Conservation (phyloP, 768 basidiomycete species). For the Suillus bovinus region DNA sequence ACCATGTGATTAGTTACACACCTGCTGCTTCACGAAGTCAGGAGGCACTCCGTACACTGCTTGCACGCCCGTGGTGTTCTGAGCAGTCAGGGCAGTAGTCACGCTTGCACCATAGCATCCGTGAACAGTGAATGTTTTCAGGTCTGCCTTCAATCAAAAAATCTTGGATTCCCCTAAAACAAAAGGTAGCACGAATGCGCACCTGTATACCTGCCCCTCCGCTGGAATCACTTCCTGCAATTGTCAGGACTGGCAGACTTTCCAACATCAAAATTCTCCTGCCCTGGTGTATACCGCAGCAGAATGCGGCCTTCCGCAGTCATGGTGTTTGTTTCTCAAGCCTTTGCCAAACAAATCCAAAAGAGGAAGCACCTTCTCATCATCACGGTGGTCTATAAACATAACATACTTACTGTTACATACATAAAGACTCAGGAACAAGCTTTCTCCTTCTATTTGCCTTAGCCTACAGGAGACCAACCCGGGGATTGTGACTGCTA, state of each 20-base stretch:
- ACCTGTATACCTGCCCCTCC: conserved; percentile 93
- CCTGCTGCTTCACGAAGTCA: conserved; percentile 76
- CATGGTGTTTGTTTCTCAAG: conserved; percentile 1
- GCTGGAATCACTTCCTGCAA: conserved; percentile 80
- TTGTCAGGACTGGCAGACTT: conserved; percentile 54
- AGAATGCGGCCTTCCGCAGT: background rate
- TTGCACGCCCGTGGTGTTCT: conserved; percentile 86
- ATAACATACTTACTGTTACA: too few relatives aligned
- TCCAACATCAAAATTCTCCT: background rate
- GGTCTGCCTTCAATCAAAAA: conserved; percentile 61
- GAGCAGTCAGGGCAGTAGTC: conserved; percentile 85
- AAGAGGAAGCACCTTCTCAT: conserved; percentile 1
- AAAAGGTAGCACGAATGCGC: conserved; percentile 13
- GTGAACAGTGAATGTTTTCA: conserved; percentile 81
- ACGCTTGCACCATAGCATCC: conserved; percentile 80
- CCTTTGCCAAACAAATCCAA: conserved; percentile 22
- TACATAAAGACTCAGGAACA: background rate
- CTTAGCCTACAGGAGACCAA: background rate
- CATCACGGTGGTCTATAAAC: background rate
- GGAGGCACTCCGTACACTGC: conserved; percentile 68
- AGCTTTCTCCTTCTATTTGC: background rate
- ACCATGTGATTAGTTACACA: conserved; percentile 27
- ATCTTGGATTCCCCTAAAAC: background rate
- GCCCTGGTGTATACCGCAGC: too few relatives aligned
- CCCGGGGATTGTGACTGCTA: background rate